Base-by-base conservation (phyloP, 208 protist genomes). In the Trypanosoma cruzi region DNA sequence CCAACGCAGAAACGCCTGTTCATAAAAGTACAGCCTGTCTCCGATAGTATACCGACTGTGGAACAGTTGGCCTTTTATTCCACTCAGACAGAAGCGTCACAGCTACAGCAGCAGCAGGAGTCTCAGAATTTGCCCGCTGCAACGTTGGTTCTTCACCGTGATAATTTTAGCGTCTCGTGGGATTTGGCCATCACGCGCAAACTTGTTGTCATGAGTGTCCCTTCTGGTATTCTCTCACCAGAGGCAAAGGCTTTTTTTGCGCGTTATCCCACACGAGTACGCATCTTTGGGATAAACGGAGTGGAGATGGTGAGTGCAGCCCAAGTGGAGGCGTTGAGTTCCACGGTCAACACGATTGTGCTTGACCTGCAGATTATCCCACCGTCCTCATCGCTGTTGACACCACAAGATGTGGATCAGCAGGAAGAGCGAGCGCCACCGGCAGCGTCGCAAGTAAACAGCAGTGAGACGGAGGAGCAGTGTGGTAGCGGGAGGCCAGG, bases 11-110 rank as follows among this genome's bases (percentile, higher is more conserved):
- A 37, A 26, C 46, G 68, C 40, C 2, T 74, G 22, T 63, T 59
- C 29, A 37, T 68, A 26, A 49, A 10, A 42, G 3, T 74, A n/a
- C 8, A 62, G 22, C 14, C 18, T 1, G 53, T 55, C 10, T 40
- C 42, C 10, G 8, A n/a, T 4, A 20, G 5, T 8, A 4, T 31
- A 7, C 52, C 44, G 1, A 22, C 18, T 18, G 18, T 74, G 14
- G 60, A 74, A 31, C 49, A 68, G 44, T 29, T 74, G n/a, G 68
- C 68, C 10, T 74, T 74, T 63, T 67, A 65, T 62, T 26, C 49
- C 10, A 44, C 29, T 0, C 11, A 18, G 29, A 3, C n/a, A 57
- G 53, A 34, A 34, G 0, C n/a, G n/a, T n/a, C n/a, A n/a, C n/a
- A 5, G 48, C 31, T 2, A 55, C 14, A 42, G n/a, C 29, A 26